Conservation (phyloP, 2,329 filamentous ascomycete genomes). For the Epichloe coenophiala region DNA sequence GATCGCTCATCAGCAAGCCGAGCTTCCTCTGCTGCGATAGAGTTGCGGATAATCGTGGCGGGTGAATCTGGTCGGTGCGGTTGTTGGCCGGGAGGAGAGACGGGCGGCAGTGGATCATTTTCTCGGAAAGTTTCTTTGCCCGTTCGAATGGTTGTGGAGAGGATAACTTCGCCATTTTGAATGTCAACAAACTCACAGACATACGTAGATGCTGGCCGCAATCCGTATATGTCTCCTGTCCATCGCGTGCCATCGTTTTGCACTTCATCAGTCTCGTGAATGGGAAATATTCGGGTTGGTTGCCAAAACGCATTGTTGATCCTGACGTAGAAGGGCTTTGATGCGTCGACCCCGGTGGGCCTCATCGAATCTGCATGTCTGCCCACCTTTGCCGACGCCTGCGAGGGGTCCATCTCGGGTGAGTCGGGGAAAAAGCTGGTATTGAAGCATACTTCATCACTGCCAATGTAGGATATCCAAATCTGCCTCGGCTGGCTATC, state of each 20-base stretch:
- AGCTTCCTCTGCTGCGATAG: conserved; percentile 57
- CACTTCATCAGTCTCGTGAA: conserved; percentile 16
- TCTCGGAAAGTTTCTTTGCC: conserved; percentile 29
- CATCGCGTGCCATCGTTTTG: conserved; percentile 36
- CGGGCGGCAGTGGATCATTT: conserved; percentile 15
- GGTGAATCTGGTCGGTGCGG: conserved; percentile 62
- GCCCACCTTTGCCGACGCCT: conserved; percentile 13
- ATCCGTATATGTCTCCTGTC: conserved; percentile 57
- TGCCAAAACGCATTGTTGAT: conserved; percentile 73
- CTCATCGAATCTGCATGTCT: conserved; percentile 16
- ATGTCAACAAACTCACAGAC: conserved; percentile 65
- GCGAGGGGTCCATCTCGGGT: conserved; percentile 16
- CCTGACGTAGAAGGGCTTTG: conserved; percentile 66
- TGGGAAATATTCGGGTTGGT: conserved; percentile 54
- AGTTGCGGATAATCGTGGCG: conserved; percentile 62
- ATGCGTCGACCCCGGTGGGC: conserved; percentile 44
- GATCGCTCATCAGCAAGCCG: conserved; percentile 57
- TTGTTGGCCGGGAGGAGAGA: conserved; percentile 35
- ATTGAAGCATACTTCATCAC: conserved; percentile 65
- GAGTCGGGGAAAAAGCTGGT: conserved; percentile 50
- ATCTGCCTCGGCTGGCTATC: conserved; percentile 57
- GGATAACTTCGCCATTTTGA: conserved; percentile 50
- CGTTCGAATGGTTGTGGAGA: conserved; percentile 59
- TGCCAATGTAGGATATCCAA: conserved; percentile 69
- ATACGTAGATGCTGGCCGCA: conserved; percentile 63